A percentile compares a stretch with the other conserved stretches of the same genome.
These are phyloP conservation scores for Ilyonectria destructans DNA, from an alignment of 2,329 filamentous ascomycete species.

Conservation along the genomic window DNA sequence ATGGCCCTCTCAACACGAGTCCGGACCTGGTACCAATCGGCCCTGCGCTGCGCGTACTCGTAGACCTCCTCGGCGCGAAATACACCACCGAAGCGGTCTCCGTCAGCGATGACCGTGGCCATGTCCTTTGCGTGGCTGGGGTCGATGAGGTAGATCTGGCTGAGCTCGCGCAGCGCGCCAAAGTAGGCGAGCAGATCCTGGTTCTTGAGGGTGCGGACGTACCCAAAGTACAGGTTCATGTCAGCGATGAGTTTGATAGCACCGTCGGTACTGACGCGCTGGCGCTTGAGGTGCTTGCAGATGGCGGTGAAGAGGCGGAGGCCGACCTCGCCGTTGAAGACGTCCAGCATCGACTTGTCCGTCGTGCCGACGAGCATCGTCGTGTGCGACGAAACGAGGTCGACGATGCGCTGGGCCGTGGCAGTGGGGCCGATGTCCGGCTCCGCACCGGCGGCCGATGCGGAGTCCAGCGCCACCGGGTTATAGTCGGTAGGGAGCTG, in stretches of 20 bases:
- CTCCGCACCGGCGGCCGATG: slow-evolving; percentile 47
- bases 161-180: slow-evolving; percentile 89
- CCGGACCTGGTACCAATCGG: slow-evolving; percentile 95
- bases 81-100: slow-evolving; percentile 90
- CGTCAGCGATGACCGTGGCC: slow-evolving; percentile 94
- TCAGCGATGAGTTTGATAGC: slow-evolving; percentile 95
- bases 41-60: slow-evolving; percentile 93
- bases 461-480: slow-evolving; percentile 62
- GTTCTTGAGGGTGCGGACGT: slow-evolving; percentile 86
- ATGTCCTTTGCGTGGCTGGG: slow-evolving; percentile 90
- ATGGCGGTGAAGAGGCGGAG: slow-evolving; percentile 91
- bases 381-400: slow-evolving; percentile 90
- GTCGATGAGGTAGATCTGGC: slow-evolving; percentile 96
- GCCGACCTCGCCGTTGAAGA: slow-evolving; percentile 98
- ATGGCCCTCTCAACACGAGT: slow-evolving; percentile 94
- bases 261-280: slow-evolving; percentile 91
- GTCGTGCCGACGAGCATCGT: slow-evolving; percentile 95
- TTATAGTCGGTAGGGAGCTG: slow-evolving; percentile 94
- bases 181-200: slow-evolving; percentile 91
- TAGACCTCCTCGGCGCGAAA: slow-evolving; percentile 98
- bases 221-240: slow-evolving; percentile 94
- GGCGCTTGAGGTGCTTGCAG: slow-evolving; percentile 97
- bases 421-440: slow-evolving; percentile 78
- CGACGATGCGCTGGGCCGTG: slow-evolving; percentile 86
- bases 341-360: slow-evolving; percentile 97